A percentile compares a stretch with the other conserved stretches of the same genome.
These are phyloP conservation scores for Solanum virginianum DNA, from an alignment of 257 asterid species.

Conservation along the genomic window DNA sequence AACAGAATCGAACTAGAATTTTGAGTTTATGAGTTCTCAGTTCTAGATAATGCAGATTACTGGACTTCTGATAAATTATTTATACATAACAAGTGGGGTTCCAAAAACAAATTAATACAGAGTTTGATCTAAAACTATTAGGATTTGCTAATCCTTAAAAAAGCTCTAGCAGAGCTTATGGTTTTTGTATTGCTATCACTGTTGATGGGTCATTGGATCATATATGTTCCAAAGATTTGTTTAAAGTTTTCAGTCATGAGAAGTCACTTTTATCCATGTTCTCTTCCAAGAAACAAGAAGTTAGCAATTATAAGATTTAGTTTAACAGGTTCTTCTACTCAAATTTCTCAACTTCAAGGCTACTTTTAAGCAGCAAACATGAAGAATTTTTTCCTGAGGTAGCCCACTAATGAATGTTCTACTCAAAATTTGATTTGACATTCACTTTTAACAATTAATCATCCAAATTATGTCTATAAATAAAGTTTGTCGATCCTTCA, in stretches of 20 bases:
- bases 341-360: conserved; percentile 36
- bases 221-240: conserved; percentile 70
- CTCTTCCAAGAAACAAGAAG: conserved; percentile 14
- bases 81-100: too few relatives aligned
- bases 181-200: conserved; percentile 81
- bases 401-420: neutral
- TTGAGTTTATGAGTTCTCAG: neutral
- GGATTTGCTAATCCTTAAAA: too few relatives aligned
- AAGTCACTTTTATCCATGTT: conserved; percentile 80
- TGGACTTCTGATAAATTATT: neutral
- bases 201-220: conserved; percentile 91
- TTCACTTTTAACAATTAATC: neutral
- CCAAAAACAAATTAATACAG: neutral
- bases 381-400: conserved; percentile 53
- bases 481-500: neutral
- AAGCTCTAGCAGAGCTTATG: conserved; percentile 55
- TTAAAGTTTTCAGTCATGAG: conserved; percentile 64
- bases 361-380: conserved; percentile 18
- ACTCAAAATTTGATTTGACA: neutral
- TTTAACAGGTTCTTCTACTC: conserved; percentile 13
- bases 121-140: neutral
- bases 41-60: neutral
- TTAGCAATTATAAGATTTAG: conserved; percentile 5
- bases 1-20: neutral
- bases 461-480: neutral